Evolutionary conservation across 192 early-diverging fungal genomes (phyloP), one percentile per base, ranked within the genome.

Genomic region (Gaertneriomyces sp.): DNA sequence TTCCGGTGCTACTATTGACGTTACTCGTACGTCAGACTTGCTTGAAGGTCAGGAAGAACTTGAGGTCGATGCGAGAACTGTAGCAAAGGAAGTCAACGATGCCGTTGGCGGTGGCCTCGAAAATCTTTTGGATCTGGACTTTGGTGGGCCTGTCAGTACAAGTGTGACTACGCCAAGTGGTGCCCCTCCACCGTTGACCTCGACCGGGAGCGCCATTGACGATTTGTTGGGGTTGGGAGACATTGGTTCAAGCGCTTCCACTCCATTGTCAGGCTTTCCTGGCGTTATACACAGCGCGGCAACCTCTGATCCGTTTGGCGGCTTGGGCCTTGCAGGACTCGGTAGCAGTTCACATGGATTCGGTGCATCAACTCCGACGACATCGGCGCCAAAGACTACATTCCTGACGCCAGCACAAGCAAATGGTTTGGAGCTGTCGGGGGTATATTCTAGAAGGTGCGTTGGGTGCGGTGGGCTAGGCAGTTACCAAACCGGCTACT

Each of bases 91-190:
- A 60, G 71, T 79, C 53, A 75, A 64, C 25, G 72, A 64, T 44
- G 69, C 61, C 14, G 67, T 84, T 49, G 75, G 77, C 43, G 77
- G 77, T 50, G 81, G 76, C 57, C 83, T 88, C 74, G 87, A 78
- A 19, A 87, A 90, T 61, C 73, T 90, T 14, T 72, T 91, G 46
- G 89, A 89, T 71, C 64, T 91, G 16, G 88, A 90, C 60, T 87
- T 85, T 76, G 88, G 82, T 42, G 84, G 77, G 0, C 78, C 87
- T 3, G 70, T 64, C 33, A 51, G 76, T 11, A 38, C 74, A 8
- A 43, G 61, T 14, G 12, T 63, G 33, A 45, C 49, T 33, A 51
- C 52, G 17, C 14, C 53, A 7, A 56, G 64, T 9, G 61, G 61
- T 39, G 52, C 69, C 12, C 41, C 63, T 5, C 14, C 63, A 42